phyloP scores from a whole-genome alignment of 257 asterid species.

The Lycium ferocissimum region DNA sequence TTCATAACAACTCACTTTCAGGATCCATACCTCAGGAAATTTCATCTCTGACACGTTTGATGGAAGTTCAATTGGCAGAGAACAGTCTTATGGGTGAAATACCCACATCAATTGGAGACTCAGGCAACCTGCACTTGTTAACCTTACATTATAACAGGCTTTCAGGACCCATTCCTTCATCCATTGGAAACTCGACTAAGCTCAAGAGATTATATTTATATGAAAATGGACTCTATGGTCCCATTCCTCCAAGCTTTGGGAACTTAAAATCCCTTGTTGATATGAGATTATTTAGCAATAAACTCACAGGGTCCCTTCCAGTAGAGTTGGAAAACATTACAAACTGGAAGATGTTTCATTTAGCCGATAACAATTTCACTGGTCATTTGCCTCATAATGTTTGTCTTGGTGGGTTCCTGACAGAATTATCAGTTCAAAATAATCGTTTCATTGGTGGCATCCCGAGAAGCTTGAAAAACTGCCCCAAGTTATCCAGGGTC shows the following conservation, averaged over 20 bases:
- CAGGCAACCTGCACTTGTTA: slow-evolving; percentile 17
- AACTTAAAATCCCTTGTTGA: slow-evolving; percentile 30
- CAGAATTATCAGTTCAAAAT: background rate
- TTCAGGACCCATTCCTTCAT: slow-evolving; percentile 35
- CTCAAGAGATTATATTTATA: slow-evolving; percentile 21
- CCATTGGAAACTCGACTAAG: slow-evolving; percentile 36
- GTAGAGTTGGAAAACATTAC: slow-evolving; percentile 33
- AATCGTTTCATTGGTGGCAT: slow-evolving; percentile 43
- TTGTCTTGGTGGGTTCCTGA: slow-evolving; percentile 36
- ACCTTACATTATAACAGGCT: slow-evolving; percentile 24
- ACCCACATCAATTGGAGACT: slow-evolving; percentile 43
- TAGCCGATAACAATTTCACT: slow-evolving; percentile 39
- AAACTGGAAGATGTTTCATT: slow-evolving; percentile 12
- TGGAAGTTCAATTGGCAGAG: background rate
- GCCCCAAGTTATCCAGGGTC: slow-evolving; percentile 39
- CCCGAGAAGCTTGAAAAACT: slow-evolving; percentile 48
- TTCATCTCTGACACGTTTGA: slow-evolving; percentile 21
- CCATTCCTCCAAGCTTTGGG: slow-evolving; percentile 40
- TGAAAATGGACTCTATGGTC: slow-evolving; percentile 37
- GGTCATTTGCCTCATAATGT: slow-evolving; percentile 46
- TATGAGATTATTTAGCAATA: slow-evolving; percentile 18
- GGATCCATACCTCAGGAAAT: slow-evolving; percentile 28
- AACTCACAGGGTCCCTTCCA: slow-evolving; percentile 35
- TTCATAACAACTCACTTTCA: slow-evolving; percentile 32
- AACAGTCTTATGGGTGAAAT: slow-evolving; percentile 41